These are phyloP conservation scores for Gastrodia elata DNA, from an alignment of 106 monocot species.

Conservation along the genomic window DNA sequence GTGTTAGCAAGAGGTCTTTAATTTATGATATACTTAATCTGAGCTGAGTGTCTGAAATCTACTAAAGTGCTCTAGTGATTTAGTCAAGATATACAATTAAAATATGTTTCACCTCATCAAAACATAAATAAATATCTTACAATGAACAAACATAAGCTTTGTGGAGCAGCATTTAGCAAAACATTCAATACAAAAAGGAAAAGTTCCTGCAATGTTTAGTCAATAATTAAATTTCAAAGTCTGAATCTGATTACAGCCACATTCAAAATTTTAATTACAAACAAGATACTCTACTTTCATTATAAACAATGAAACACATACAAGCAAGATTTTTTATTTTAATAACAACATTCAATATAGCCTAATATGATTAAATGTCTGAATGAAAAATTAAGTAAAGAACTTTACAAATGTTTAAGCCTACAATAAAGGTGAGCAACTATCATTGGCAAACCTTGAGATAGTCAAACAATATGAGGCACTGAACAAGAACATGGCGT, in stretches of 20 bases:
- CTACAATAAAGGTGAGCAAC: no score
- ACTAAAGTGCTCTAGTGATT: neutral
- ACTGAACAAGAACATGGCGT: constrained; percentile 91
- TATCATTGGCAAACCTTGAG: constrained; percentile 54
- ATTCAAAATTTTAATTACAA: neutral
- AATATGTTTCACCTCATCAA: neutral
- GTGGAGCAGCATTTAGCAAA: neutral
- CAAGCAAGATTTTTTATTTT: neutral
- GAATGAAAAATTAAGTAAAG: no score
- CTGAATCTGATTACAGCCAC: neutral
- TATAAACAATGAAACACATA: no score
- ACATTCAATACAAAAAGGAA: neutral
- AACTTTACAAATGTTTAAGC: no score
- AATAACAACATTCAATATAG: neutral
- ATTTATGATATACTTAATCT: neutral
- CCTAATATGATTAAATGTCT: no score
- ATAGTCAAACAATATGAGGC: constrained; percentile 93
- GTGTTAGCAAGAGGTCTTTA: neutral
- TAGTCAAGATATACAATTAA: neutral
- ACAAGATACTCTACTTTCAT: neutral
- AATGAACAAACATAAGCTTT: neutral
- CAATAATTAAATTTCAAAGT: neutral
- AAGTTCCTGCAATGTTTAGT: no score
- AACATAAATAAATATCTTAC: neutral
- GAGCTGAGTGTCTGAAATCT: neutral